Evolutionary conservation across 305 asterid species (phyloP).

Genomic region (Rubia balearica): DNA sequence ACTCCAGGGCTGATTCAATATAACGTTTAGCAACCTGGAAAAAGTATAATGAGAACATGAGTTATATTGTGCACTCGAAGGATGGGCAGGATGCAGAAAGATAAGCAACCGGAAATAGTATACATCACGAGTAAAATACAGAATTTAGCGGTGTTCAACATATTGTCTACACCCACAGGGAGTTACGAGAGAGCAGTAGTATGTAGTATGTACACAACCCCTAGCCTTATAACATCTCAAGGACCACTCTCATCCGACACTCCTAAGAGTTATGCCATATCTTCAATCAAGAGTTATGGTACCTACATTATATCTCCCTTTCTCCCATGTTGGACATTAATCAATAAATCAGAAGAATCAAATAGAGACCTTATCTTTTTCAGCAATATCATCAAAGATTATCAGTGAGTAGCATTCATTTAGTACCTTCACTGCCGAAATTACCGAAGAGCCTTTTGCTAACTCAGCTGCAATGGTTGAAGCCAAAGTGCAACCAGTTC

Average conservation of each 20-base stretch:
- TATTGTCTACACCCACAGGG: not conserved
- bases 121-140: not conserved
- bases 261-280: no score
- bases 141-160: no score
- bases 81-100: not conserved
- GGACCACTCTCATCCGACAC: not conserved
- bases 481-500: conserved; percentile 96
- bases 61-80: not conserved
- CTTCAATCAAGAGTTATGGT: no score
- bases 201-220: not conserved
- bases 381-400: not conserved
- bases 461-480: conserved; percentile 90
- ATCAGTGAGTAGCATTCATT: not conserved
- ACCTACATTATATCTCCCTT: not conserved
- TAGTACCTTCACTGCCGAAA: conserved; percentile 72
- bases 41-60: not conserved
- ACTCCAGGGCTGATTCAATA: conserved; percentile 64
- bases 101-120: not conserved
- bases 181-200: not conserved
- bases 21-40: conserved; percentile 72
- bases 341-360: not conserved
- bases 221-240: no score
- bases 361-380: not conserved
- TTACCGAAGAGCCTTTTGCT: conserved; percentile 71
- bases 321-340: not conserved